These are phyloP conservation scores for Botryotinia globosa DNA, from an alignment of 2,329 filamentous ascomycete genomes.

Conservation along the genomic window DNA sequence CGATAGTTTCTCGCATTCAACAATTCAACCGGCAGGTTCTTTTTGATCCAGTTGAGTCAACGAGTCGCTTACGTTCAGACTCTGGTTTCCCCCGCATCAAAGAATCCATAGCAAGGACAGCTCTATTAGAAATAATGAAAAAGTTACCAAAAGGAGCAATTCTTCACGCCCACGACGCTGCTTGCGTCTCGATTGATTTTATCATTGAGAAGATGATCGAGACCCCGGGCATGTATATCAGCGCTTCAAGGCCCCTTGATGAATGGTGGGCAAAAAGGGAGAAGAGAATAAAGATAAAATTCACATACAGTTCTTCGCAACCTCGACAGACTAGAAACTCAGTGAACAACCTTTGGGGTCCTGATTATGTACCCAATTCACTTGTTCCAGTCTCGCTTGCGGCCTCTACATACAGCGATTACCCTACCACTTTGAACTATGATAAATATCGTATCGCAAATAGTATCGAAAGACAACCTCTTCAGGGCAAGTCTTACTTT, in stretches of 20 bases:
- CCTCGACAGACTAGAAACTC: slow-evolving; percentile 2
- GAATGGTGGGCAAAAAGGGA: slow-evolving; percentile 39
- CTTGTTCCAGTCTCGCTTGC: slow-evolving; percentile 52
- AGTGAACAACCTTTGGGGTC: slow-evolving; percentile 49
- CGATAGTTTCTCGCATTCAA: slow-evolving; percentile 75
- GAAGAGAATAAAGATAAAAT: background rate
- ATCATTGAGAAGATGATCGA: slow-evolving; percentile 67
- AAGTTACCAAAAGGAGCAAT: slow-evolving; percentile 84
- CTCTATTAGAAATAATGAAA: slow-evolving; percentile 77
- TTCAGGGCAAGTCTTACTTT: slow-evolving; percentile 65
- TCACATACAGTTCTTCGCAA: background rate
- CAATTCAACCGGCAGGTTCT: slow-evolving; percentile 65
- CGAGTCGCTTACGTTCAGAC: slow-evolving; percentile 63
- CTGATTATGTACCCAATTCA: background rate
- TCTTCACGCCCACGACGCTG: slow-evolving; percentile 83
- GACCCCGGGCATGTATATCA: slow-evolving; percentile 71
- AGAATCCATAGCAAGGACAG: slow-evolving; percentile 73
- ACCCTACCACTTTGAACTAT: background rate
- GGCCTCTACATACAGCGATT: slow-evolving; percentile 38
- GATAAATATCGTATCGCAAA: background rate
- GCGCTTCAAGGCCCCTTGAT: slow-evolving; percentile 52
- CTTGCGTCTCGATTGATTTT: slow-evolving; percentile 82
- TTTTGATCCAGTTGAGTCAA: slow-evolving; percentile 51
- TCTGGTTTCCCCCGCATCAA: slow-evolving; percentile 90
- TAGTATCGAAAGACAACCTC: background rate